phyloP scores from a whole-genome alignment of 2,329 filamentous ascomycete genomes.

The Thielaviopsis euricoi region DNA sequence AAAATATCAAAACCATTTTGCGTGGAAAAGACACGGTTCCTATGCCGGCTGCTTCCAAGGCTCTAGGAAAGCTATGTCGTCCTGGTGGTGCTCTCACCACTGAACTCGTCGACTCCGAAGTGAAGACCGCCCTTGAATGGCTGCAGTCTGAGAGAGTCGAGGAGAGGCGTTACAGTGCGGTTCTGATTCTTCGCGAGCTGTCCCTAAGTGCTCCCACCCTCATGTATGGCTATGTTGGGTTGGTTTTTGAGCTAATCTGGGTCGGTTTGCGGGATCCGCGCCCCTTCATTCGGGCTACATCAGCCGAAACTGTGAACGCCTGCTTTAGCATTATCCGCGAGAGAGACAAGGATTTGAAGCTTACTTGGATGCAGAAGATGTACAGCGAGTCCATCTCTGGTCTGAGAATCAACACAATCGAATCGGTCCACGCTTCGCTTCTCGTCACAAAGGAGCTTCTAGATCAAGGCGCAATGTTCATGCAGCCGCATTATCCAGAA shows the following conservation, averaged over 20 bases:
- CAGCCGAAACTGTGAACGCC: constrained; percentile 81
- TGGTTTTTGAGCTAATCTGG: constrained; percentile 94
- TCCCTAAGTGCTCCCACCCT: constrained; percentile 86
- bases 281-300: constrained; percentile 79
- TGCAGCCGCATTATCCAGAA: constrained; percentile 87
- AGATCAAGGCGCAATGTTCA: constrained; percentile 94
- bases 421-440: constrained; percentile 85
- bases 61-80: constrained; percentile 76
- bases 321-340: constrained; percentile 94
- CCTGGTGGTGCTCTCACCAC: constrained; percentile 89
- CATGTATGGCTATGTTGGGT: constrained; percentile 88
- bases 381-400: constrained; percentile 72
- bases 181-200: constrained; percentile 77
- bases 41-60: constrained; percentile 78
- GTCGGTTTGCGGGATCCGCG: constrained; percentile 79
- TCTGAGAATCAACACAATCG: constrained; percentile 63
- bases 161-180: constrained; percentile 81
- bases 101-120: constrained; percentile 89
- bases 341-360: constrained; percentile 74
- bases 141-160: constrained; percentile 89
- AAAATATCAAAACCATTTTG: constrained; percentile 73
- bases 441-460: constrained; percentile 85
- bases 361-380: constrained; percentile 78
- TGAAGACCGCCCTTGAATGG: constrained; percentile 93
- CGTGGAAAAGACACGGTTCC: constrained; percentile 81